A percentile compares a stretch with the other conserved stretches of the same genome.
phyloP scores from a whole-genome alignment of 1,139 yeast species.

The Protomyces lactucae-debilis region DNA sequence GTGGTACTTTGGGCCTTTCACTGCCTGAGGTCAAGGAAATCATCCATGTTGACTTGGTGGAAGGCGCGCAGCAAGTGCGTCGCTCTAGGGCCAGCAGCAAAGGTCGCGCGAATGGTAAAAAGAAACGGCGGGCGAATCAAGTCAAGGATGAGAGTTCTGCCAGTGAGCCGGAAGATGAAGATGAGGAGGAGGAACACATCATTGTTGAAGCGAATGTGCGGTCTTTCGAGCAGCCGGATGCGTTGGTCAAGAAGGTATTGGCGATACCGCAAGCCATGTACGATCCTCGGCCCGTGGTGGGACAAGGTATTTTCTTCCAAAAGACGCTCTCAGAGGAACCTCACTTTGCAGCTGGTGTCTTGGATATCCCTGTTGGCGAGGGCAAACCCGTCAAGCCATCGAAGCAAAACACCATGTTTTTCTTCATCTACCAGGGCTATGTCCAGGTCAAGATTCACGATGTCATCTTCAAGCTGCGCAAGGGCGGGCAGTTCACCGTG shows the following conservation, averaged over 20 bases:
- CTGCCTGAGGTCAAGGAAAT: constrained; percentile 36
- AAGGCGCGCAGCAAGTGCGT: background rate
- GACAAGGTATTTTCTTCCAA: constrained; percentile 46
- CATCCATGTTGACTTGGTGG: constrained; percentile 32
- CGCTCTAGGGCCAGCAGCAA: constrained; percentile 26
- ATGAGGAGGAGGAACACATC: constrained; percentile 10
- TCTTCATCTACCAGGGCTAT: constrained; percentile 67
- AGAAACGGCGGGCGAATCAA: constrained; percentile 38
- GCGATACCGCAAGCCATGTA: constrained; percentile 20
- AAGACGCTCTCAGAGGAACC: constrained; percentile 64
- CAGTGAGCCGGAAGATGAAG: constrained; percentile 2
- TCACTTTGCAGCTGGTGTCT: constrained; percentile 69
- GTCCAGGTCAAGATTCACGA: constrained; percentile 64
- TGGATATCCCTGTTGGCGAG: constrained; percentile 56
- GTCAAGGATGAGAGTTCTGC: constrained; percentile 35
- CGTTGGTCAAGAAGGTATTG: constrained; percentile 11
- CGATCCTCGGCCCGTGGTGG: constrained; percentile 22
- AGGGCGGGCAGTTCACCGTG: constrained; percentile 75
- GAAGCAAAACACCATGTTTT: constrained; percentile 63
- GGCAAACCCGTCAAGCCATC: constrained; percentile 61
- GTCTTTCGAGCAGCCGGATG: constrained; percentile 6
- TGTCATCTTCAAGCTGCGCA: constrained; percentile 55
- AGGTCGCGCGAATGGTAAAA: constrained; percentile 35
- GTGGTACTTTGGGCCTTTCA: constrained; percentile 31
- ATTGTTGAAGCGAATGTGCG: constrained; percentile 25